Evolutionary conservation across 1,284 basidiomycete genomes (phyloP).

Genomic region (Moesziomyces antarcticus): DNA sequence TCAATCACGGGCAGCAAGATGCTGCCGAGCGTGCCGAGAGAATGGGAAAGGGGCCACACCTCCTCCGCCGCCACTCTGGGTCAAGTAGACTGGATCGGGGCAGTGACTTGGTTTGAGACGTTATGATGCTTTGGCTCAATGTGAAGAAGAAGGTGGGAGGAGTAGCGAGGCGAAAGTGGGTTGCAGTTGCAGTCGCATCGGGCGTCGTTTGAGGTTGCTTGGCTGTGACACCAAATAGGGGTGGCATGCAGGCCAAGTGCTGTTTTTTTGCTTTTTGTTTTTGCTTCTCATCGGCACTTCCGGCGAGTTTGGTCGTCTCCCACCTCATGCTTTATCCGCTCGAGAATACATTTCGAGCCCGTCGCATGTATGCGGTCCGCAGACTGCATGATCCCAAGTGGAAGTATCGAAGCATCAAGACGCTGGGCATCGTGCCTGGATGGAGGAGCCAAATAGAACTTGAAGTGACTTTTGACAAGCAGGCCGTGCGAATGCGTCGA

Average conservation of each 20-base stretch:
- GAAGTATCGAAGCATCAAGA: no score
- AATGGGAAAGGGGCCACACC: neutral
- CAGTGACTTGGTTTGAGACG: neutral
- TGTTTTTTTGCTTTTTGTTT: neutral
- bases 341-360: neutral
- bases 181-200: neutral
- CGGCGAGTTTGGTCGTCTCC: neutral
- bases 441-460: conserved; percentile 2
- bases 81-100: no score
- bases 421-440: neutral
- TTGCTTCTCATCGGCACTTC: neutral
- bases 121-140: neutral
- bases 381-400: neutral
- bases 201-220: neutral
- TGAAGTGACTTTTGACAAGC: neutral
- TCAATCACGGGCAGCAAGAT: neutral
- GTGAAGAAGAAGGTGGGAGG: neutral
- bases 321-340: neutral
- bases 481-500: conserved; percentile 9
- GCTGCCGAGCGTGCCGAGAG: neutral
- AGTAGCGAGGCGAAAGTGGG: neutral
- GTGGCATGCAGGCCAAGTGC: conserved; percentile 13
- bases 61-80: no score
- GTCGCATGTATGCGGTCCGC: neutral
- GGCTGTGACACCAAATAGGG: conserved; percentile 23